Evolutionary conservation across 805 yeast species (phyloP).

Genomic region (Ogataea pignaliae): DNA sequence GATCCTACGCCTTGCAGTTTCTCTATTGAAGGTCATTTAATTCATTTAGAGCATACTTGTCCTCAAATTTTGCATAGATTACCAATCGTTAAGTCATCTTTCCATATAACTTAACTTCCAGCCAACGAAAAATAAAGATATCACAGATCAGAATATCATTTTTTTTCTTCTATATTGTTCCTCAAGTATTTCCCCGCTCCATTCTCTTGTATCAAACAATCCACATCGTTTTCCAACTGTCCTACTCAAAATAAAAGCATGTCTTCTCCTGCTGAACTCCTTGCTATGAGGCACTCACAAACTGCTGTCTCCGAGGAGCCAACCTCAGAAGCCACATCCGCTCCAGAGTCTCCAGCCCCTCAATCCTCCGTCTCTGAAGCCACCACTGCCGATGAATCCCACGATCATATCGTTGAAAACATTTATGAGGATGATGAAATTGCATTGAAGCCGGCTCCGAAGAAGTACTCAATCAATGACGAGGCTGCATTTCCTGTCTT

Average conservation of each 20-base stretch:
- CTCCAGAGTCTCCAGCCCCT: slow-evolving; percentile 14
- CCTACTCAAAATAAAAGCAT: slow-evolving; percentile 9
- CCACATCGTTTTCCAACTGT: no score
- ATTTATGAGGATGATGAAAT: slow-evolving; percentile 10
- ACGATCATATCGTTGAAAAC: slow-evolving; percentile 2
- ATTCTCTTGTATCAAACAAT: no score
- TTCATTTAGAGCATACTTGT: no score
- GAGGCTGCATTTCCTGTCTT: slow-evolving; percentile 63
- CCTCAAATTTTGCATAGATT: no score
- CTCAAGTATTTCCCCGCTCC: no score
- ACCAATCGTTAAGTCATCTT: no score
- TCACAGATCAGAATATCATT: no score
- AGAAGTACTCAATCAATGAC: slow-evolving; percentile 36
- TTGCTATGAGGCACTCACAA: slow-evolving; percentile 33
- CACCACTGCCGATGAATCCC: slow-evolving; percentile 5
- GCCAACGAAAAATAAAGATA: no score
- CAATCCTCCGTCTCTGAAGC: slow-evolving; percentile 15
- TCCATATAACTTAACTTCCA: no score
- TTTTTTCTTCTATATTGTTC: no score
- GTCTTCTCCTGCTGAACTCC: slow-evolving; percentile 38
- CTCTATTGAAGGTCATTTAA: no score
- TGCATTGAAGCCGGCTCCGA: slow-evolving; percentile 7
- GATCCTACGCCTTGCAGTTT: no score
- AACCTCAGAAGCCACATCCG: slow-evolving; percentile 10
- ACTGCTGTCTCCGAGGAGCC: slow-evolving; percentile 14